These are phyloP conservation scores for Hyphopichia homilentoma DNA, from an alignment of 805 yeast species.

Conservation along the genomic window DNA sequence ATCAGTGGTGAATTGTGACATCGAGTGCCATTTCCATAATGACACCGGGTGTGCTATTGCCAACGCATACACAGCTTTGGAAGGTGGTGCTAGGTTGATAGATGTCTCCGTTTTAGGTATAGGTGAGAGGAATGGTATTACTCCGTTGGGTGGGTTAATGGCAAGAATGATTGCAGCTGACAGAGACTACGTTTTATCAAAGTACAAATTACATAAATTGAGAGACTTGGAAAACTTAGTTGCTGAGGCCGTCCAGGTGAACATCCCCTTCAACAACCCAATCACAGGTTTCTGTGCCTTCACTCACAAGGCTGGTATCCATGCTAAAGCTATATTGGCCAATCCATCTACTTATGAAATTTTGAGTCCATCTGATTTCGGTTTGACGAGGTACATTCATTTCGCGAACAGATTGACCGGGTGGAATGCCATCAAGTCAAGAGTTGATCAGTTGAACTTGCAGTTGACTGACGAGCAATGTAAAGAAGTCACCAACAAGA, in stretches of 20 bases:
- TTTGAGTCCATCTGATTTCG: constrained; percentile 55
- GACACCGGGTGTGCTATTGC: constrained; percentile 66
- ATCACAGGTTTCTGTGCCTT: constrained; percentile 64
- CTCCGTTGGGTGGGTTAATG: constrained; percentile 60
- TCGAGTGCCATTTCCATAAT: constrained; percentile 60
- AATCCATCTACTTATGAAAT: constrained; percentile 63
- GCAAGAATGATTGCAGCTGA: constrained; percentile 63
- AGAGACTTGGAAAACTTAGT: constrained; percentile 57
- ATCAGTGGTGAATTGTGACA: constrained; percentile 55
- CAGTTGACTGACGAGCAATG: constrained; percentile 54
- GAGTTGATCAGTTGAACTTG: constrained; percentile 58
- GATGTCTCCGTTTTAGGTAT: constrained; percentile 59
- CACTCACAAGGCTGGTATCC: constrained; percentile 63
- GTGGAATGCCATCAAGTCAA: constrained; percentile 59
- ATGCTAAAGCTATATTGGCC: constrained; percentile 59
- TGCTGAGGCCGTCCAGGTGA: constrained; percentile 57
- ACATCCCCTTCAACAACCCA: constrained; percentile 60
- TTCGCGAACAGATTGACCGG: constrained; percentile 61
- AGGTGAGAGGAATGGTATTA: constrained; percentile 63
- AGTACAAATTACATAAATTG: constrained; percentile 52
- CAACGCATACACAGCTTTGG: constrained; percentile 59
- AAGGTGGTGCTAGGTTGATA: constrained; percentile 58
- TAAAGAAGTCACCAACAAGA: constrained; percentile 52
- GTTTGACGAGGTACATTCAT: constrained; percentile 58
- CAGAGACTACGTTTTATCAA: constrained; percentile 54